A percentile compares a stretch with the other conserved stretches of the same genome.
Evolutionary conservation across 2,329 filamentous ascomycete genomes (phyloP).

Genomic region (Thermochaetoides dissita): DNA sequence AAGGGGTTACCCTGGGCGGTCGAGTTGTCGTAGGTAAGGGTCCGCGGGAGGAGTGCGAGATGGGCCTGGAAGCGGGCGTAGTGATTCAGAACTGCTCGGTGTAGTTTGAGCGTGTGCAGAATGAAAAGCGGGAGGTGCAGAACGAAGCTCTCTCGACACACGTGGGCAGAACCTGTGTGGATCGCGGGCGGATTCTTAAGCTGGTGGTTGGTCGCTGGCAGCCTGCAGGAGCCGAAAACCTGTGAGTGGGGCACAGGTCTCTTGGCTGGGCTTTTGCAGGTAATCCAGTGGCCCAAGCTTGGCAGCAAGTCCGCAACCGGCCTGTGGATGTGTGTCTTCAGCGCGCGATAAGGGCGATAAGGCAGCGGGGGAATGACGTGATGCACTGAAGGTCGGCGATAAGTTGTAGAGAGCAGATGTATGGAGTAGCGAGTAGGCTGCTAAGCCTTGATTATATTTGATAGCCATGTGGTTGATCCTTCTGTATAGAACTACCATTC

Average conservation of each 20-base stretch:
- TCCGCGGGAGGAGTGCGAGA: neutral
- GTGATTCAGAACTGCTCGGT: neutral
- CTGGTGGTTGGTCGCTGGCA: slow-evolving; percentile 12
- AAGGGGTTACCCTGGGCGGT: too few species aligned
- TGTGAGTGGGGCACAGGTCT: slow-evolving; percentile 10
- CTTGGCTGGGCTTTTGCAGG: slow-evolving; percentile 3
- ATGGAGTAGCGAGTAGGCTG: too few species aligned
- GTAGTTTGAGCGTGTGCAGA: slow-evolving; percentile 2
- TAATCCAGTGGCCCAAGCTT: slow-evolving; percentile 16
- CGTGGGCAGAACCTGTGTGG: slow-evolving; percentile 12
- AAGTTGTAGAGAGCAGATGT: too few species aligned
- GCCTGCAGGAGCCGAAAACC: slow-evolving; percentile 6
- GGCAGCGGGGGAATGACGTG: too few species aligned
- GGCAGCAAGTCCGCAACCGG: neutral
- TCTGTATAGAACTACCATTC: too few species aligned
- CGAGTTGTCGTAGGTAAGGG: too few species aligned
- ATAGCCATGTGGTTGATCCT: too few species aligned
- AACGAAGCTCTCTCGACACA: slow-evolving; percentile 9
- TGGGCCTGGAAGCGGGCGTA: neutral
- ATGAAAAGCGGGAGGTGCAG: slow-evolving; percentile 1
- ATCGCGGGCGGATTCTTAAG: slow-evolving; percentile 3
- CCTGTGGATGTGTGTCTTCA: too few species aligned
- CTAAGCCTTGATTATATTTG: too few species aligned
- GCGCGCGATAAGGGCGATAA: too few species aligned
- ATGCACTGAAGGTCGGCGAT: too few species aligned